phyloP scores from a whole-genome alignment of 176 grass and related monocot genomes.

The Avena eriantha region DNA sequence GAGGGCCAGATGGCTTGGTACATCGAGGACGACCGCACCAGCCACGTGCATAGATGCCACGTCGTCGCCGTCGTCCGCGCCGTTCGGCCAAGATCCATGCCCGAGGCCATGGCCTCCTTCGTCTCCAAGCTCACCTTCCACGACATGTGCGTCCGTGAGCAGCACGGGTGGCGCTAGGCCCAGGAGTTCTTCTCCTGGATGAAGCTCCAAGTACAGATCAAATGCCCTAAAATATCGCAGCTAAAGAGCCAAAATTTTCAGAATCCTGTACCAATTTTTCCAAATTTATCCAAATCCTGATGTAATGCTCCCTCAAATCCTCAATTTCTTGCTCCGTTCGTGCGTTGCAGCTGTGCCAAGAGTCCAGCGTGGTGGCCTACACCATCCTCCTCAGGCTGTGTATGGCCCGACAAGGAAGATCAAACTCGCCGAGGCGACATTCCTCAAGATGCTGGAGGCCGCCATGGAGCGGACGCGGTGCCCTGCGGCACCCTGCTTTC shows the following conservation, averaged over 20 bases:
- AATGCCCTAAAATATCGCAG: not conserved
- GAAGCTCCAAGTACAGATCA: constrained; percentile 69
- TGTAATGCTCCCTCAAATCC: not conserved
- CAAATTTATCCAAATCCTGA: not conserved
- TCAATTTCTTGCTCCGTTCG: too few species aligned
- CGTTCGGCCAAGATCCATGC: constrained; percentile 69
- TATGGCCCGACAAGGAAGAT: constrained; percentile 81
- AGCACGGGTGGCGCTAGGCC: constrained; percentile 79
- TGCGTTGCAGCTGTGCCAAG: constrained; percentile 73
- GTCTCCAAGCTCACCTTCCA: constrained; percentile 85
- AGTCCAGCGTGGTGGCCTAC: constrained; percentile 85
- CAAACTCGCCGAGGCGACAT: constrained; percentile 74
- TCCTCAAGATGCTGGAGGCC: constrained; percentile 91
- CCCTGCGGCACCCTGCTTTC: constrained; percentile 92
- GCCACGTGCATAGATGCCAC: constrained; percentile 74
- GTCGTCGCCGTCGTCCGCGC: constrained; percentile 76
- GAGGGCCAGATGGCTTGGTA: constrained; percentile 78
- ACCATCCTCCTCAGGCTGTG: constrained; percentile 69
- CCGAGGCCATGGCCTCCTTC: constrained; percentile 77
- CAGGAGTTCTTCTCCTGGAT: constrained; percentile 98
- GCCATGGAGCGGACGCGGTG: constrained; percentile 77
- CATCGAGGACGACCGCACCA: constrained; percentile 81
- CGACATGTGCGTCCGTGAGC: constrained; percentile 94
- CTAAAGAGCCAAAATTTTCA: not conserved
- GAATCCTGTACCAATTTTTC: too few species aligned